Percentiles rank a stretch among this genome's conserved stretches.
These are phyloP conservation scores for Colletotrichum somersetense DNA, from an alignment of 2,329 filamentous ascomycete species.

Conservation along the genomic window DNA sequence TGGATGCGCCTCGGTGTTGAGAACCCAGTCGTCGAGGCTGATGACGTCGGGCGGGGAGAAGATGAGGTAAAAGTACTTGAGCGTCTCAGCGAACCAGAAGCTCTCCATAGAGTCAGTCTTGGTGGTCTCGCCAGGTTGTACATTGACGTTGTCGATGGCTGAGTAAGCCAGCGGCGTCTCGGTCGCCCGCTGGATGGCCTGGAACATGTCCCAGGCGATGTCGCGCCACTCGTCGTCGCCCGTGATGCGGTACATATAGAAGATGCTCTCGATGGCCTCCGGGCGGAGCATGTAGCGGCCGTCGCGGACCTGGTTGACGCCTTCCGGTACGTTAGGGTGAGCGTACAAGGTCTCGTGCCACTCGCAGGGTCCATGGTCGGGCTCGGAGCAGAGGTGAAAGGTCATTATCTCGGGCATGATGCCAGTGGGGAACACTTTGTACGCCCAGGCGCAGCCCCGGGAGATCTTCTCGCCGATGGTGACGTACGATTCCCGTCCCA, in stretches of 20 bases:
- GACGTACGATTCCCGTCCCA: constrained; percentile 62
- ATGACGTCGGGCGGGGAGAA: constrained; percentile 74
- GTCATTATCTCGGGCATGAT: constrained; percentile 67
- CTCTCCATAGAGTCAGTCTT: constrained; percentile 51
- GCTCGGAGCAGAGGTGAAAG: constrained; percentile 52
- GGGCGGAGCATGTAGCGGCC: constrained; percentile 60
- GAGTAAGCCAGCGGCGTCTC: constrained; percentile 60
- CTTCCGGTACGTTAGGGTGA: constrained; percentile 57
- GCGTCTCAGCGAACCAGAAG: constrained; percentile 82
- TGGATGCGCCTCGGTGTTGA: constrained; percentile 71
- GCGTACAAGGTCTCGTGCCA: constrained; percentile 48
- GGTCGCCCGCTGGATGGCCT: constrained; percentile 56
- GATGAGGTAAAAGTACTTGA: constrained; percentile 83
- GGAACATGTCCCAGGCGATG: constrained; percentile 63
- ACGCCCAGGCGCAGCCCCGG: constrained; percentile 67
- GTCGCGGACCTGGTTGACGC: constrained; percentile 68
- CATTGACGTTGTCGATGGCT: constrained; percentile 48
- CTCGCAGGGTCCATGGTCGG: constrained; percentile 51
- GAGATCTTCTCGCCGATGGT: constrained; percentile 62
- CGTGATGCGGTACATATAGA: constrained; percentile 65
- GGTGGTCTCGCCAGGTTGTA: constrained; percentile 29
- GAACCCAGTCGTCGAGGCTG: constrained; percentile 78
- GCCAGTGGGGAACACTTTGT: constrained; percentile 61
- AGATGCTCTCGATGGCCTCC: constrained; percentile 66
- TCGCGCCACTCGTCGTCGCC: constrained; percentile 59